Evolutionary conservation across 768 basidiomycete species (phyloP), one percentile per base, ranked within the genome.

Genomic region (Nidula microcarpa): DNA sequence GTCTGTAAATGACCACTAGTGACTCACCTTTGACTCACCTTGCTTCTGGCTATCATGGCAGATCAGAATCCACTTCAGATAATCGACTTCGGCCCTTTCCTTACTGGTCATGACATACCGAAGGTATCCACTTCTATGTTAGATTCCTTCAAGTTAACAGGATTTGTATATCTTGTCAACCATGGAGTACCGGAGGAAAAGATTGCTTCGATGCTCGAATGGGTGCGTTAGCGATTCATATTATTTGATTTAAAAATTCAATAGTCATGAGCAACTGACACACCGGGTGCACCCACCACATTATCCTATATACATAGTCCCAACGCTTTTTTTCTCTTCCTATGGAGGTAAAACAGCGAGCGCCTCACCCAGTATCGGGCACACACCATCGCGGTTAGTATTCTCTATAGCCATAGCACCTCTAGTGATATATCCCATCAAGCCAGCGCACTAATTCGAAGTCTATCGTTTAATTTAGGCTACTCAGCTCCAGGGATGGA

Each of bases 141-240:
- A 0, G 57, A 66, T 5, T 77, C 79, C 2, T 76, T 81, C 68
- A 72, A 74, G 52, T 60, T 65, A 1, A 68, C 66, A 33, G 80
- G 80, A 1, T 80, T 81, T 61, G 74, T 78, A 3, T 79, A 78
- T 62, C 61, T 80, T 8, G 57, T 67, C 39, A 76, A 80, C 53
- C 71, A 75, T 53, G 70, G 75, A 5, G 56, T 81, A 3, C 60
- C 70, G 6, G 65, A 70, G 44, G 60, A 65, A 2, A 66, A 71
- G 49, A 66, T 75, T 10, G 60, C 69, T 14, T 36, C 53, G 8
- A 78, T 77, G 71, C 78, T 79, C 58, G 61, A 62, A 45, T 68
- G 70, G 77, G 76, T 77, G 51, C 35, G 68, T n/a, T n/a, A n/a
- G n/a, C n/a, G n/a, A n/a, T n/a, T n/a, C n/a, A n/a, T n/a, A n/a